Percentiles rank a stretch among this genome's conserved stretches.
Evolutionary conservation across 2,329 filamentous ascomycete species (phyloP).

Genomic region (Exophiala calicioides): DNA sequence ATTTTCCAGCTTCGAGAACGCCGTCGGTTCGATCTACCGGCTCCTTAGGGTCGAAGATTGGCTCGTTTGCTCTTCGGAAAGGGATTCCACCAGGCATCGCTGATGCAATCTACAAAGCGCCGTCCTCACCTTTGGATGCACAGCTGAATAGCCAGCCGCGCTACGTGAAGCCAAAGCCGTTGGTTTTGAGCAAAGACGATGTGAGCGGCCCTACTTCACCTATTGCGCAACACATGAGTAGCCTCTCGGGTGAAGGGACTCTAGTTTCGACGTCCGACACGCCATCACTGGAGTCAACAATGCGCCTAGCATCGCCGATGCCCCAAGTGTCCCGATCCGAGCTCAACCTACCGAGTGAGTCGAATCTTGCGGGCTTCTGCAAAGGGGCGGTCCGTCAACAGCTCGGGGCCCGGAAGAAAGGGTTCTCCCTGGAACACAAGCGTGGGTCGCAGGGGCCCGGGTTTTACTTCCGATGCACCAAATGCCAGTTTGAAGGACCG

Average conservation of each 20-base stretch:
- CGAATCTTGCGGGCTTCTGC: slow-evolving; percentile 47
- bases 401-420: slow-evolving; percentile 35
- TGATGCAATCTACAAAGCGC: slow-evolving; percentile 19
- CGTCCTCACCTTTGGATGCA: slow-evolving; percentile 6
- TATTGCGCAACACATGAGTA: slow-evolving; percentile 4
- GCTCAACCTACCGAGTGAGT: slow-evolving; percentile 36
- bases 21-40: slow-evolving; percentile 22
- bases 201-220: slow-evolving; percentile 8
- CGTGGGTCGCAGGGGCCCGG: slow-evolving; percentile 34
- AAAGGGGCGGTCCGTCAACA: slow-evolving; percentile 37
- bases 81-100: slow-evolving; percentile 22
- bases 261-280: slow-evolving; percentile 3
- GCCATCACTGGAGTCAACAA: slow-evolving; percentile 16
- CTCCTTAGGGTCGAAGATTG: slow-evolving; percentile 18
- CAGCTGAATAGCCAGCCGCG: slow-evolving; percentile 18
- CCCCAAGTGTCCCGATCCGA: slow-evolving; percentile 19
- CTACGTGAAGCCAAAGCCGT: slow-evolving; percentile 17
- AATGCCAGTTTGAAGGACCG: slow-evolving; percentile 46
- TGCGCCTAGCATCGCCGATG: slow-evolving; percentile 9
- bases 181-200: slow-evolving; percentile 4
- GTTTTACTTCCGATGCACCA: slow-evolving; percentile 40
- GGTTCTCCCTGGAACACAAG: slow-evolving; percentile 34
- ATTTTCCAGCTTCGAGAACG: slow-evolving; percentile 12
- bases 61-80: slow-evolving; percentile 17
- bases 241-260: slow-evolving; percentile 5